phyloP scores from a whole-genome alignment of 1,139 yeast genomes.

The Saccharomyces hybrid region DNA sequence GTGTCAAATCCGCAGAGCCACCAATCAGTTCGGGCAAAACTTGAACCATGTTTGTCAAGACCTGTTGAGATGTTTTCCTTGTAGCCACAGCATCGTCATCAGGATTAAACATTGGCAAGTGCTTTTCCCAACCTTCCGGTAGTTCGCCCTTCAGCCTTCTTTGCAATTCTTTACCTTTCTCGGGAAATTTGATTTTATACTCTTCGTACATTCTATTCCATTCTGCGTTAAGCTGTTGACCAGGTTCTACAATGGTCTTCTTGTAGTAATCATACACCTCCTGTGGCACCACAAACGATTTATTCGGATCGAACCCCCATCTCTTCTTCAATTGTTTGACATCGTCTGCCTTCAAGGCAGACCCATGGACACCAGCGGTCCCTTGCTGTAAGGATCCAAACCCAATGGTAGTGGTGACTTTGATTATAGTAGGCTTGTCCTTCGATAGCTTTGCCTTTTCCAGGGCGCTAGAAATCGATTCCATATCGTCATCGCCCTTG shows the following conservation, averaged over 20 bases:
- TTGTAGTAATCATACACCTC: conserved; percentile 71
- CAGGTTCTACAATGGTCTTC: conserved; percentile 50
- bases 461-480: conserved; percentile 66
- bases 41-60: conserved; percentile 56
- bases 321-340: conserved; percentile 75
- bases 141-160: conserved; percentile 77
- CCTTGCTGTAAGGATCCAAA: conserved; percentile 84
- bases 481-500: conserved; percentile 75
- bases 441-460: conserved; percentile 54
- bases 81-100: conserved; percentile 82
- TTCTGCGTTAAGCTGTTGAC: conserved; percentile 57
- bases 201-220: conserved; percentile 62
- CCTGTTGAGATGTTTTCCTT: conserved; percentile 88
- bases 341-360: conserved; percentile 93
- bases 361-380: conserved; percentile 91
- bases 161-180: conserved; percentile 66
- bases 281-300: conserved; percentile 68
- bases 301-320: conserved; percentile 83
- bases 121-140: conserved; percentile 75
- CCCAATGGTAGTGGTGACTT: conserved; percentile 88
- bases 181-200: conserved; percentile 67
- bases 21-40: conserved; percentile 85
- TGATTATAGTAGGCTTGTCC: conserved; percentile 85
- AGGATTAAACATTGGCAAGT: conserved; percentile 73
- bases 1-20: conserved; percentile 98